These are phyloP conservation scores for Pseudopyricularia javanii DNA, from an alignment of 2,329 filamentous ascomycete species.

Conservation along the genomic window DNA sequence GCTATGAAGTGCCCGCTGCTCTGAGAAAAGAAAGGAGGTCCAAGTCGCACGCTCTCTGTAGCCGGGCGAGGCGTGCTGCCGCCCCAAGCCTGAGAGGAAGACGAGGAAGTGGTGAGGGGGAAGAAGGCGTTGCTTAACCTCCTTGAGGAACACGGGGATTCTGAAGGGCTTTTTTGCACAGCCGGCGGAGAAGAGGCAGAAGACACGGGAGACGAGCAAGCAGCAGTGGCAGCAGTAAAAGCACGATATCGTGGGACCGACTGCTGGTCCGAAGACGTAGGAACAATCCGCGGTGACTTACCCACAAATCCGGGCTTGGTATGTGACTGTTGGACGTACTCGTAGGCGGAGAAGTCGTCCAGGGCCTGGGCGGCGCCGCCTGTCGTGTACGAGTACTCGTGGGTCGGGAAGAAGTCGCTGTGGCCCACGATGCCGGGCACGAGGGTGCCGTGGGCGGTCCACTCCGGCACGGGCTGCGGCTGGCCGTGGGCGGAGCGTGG, in stretches of 20 bases:
- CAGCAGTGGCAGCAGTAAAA: conserved; percentile 10
- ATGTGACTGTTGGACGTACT: conserved; percentile 25
- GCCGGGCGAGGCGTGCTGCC: conserved; percentile 16
- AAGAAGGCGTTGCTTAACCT: conserved; percentile 16
- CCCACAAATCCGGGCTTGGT: conserved; percentile 41
- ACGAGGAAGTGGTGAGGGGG: conserved; percentile 17
- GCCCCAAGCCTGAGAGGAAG: conserved; percentile 14
- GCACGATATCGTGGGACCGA: conserved; percentile 10
- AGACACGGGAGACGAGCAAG: conserved; percentile 8
- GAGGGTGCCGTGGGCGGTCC: conserved; percentile 44
- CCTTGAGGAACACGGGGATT: conserved; percentile 13
- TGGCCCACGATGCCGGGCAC: conserved; percentile 52
- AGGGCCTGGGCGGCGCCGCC: conserved; percentile 25
- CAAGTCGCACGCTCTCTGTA: conserved; percentile 11
- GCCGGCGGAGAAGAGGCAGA: neutral
- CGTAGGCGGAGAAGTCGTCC: conserved; percentile 37
- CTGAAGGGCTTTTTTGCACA: conserved; percentile 15
- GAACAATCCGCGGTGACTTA: conserved; percentile 34
- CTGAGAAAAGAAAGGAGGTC: conserved; percentile 38
- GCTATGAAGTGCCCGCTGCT: conserved; percentile 39
- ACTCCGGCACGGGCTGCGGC: conserved; percentile 45
- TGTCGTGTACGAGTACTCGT: conserved; percentile 37
- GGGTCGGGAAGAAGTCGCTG: conserved; percentile 36
- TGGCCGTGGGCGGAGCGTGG: conserved; percentile 51
- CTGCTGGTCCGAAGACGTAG: conserved; percentile 14